These are phyloP conservation scores for Cucurbitaria berberidis DNA, from an alignment of 2,329 filamentous ascomycete genomes.

Conservation along the genomic window DNA sequence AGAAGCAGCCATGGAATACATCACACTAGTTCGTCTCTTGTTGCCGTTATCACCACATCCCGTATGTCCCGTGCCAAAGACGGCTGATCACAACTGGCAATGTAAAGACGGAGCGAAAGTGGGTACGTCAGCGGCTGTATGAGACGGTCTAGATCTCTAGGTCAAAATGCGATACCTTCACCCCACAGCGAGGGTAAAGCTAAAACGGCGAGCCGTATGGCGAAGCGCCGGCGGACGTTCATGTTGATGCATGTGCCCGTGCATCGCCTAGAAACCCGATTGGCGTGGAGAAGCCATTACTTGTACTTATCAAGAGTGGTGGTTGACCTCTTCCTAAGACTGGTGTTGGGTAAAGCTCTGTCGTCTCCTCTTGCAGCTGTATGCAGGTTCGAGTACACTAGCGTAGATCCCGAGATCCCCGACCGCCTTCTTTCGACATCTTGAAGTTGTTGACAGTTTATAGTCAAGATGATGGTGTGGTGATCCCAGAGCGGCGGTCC, in stretches of 20 bases:
- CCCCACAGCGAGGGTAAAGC: constrained; percentile 2
- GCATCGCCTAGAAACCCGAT: constrained; percentile 9
- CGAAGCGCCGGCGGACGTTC: constrained; percentile 25
- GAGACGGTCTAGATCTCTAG: constrained; percentile 21
- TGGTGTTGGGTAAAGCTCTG: neutral
- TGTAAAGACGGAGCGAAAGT: neutral
- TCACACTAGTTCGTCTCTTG: neutral
- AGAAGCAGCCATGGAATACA: neutral
- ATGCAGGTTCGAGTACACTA: constrained; percentile 5
- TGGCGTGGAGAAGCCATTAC: constrained; percentile 4
- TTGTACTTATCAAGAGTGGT: neutral
- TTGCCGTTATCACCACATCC: neutral
- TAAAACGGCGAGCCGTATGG: constrained; percentile 29
- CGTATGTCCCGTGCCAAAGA: neutral
- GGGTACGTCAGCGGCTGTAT: constrained; percentile 21
- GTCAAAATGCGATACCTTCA: constrained; percentile 7
- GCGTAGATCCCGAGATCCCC: constrained; percentile 20
- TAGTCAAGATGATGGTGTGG: constrained; percentile 18
- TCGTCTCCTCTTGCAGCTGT: constrained; percentile 3
- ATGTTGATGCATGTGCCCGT: constrained; percentile 13
- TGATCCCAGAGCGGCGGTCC: constrained; percentile 18
- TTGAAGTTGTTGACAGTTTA: constrained; percentile 14
- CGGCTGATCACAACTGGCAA: constrained; percentile 9
- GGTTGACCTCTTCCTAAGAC: neutral
- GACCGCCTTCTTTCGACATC: constrained; percentile 14